Base-by-base conservation (phyloP, 257 asterid genomes). In the Handroanthus guayacan region DNA sequence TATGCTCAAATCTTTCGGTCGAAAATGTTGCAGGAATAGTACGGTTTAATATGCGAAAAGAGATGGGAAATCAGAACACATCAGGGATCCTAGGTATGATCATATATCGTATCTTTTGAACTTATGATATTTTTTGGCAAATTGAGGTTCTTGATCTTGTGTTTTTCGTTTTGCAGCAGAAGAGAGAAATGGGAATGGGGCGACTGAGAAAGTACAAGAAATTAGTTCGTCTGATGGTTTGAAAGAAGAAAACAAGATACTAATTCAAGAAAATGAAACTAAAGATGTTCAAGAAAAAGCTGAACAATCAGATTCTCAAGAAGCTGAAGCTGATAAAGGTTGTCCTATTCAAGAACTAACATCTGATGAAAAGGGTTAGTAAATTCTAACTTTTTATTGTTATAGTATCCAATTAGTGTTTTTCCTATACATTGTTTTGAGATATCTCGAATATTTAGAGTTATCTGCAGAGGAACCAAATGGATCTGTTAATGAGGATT, bases 11-110 rank as follows among this genome's bases (percentile, higher is more conserved):
- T 51, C 10, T 25, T 39, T 37, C 0, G 41, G 17, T 18, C 9
- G 37, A 63, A 9, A 17, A 63, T 74, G 65, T 72, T 84, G 85
- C 83, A 82, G 88, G 84, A 50, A 9, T 71, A 66, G 64, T 39
- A 51, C 41, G 37, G 69, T 0, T 16, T 80, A 83, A 84, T 43
- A 75, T 72, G 86, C 74, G 67, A 48, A 75, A 52, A 73, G 89
- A 83, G 80, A 88, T 92, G 96, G 97, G 96, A n/a, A 92, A 92
- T 86, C 90, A 86, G 64, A 90, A 80, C 77, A 78, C 91, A 79
- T 84, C 95, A 52, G 93, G 89, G 72, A 79, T 86, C 47, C 76
- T 79, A 86, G 96, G 97, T 88, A 84, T 61, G 78, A 14, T 66
- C 61, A n/a, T 54, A 4, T 54, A 1, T 54, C 0, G 5, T 54